Evolutionary conservation across 2,329 filamentous ascomycete species (phyloP).

Genomic region (Amauroascus verrucosus): DNA sequence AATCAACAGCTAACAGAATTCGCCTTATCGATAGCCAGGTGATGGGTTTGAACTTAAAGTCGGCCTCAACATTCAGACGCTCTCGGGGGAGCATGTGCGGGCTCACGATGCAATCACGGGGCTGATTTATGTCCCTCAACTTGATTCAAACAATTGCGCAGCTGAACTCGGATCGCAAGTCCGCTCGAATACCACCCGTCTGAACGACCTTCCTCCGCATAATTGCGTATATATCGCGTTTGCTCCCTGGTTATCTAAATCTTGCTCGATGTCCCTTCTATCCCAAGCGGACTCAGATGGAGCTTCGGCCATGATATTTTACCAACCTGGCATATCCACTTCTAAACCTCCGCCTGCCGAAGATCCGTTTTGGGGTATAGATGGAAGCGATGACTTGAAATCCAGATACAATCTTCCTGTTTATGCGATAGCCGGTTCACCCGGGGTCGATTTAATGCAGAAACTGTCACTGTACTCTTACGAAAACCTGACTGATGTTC

Average conservation of each 20-base stretch:
- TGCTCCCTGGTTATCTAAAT: conserved; percentile 70
- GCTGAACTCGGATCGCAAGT: conserved; percentile 55
- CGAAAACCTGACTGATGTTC: conserved; percentile 51
- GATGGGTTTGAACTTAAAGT: conserved; percentile 29
- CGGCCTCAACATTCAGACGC: conserved; percentile 57
- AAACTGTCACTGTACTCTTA: conserved; percentile 62
- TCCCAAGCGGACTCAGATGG: conserved; percentile 50
- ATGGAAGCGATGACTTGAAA: conserved; percentile 63
- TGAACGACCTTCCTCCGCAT: conserved; percentile 52
- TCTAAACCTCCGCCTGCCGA: conserved; percentile 55
- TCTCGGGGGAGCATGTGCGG: conserved; percentile 53
- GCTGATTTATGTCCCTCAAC: conserved; percentile 72
- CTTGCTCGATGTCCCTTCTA: conserved; percentile 67
- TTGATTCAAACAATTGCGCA: conserved; percentile 51
- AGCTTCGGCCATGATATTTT: conserved; percentile 51
- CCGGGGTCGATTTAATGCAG: conserved; percentile 58
- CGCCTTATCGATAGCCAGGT: not conserved
- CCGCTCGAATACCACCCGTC: conserved; percentile 63
- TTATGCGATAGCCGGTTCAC: conserved; percentile 63
- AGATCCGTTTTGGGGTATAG: conserved; percentile 58
- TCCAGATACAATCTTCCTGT: conserved; percentile 62
- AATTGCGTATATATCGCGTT: conserved; percentile 69
- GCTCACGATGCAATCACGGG: conserved; percentile 55
- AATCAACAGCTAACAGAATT: not conserved
- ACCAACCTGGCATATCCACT: conserved; percentile 39